phyloP scores from a whole-genome alignment of 2,329 filamentous ascomycete genomes.

The Colletotrichum plurivorum region DNA sequence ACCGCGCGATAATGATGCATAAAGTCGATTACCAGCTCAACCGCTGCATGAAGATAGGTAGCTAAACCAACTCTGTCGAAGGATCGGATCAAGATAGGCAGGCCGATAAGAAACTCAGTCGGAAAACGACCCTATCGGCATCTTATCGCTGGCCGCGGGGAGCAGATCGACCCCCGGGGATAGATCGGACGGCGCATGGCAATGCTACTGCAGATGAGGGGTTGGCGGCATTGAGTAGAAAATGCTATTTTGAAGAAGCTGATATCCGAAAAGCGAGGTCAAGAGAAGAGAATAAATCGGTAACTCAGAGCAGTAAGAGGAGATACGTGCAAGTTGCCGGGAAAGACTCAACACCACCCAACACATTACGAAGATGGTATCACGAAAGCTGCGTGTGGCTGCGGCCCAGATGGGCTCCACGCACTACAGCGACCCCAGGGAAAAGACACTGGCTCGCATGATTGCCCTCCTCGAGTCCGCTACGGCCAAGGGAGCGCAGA shows the following conservation, averaged over 20 bases:
- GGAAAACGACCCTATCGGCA: conserved; percentile 18
- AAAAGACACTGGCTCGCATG: conserved; percentile 62
- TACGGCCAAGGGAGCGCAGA: conserved; percentile 57
- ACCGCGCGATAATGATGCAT: background rate
- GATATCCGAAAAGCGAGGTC: background rate
- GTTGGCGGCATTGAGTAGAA: background rate
- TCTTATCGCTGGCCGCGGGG: conserved; percentile 16
- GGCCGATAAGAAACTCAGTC: background rate
- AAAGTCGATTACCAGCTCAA: background rate
- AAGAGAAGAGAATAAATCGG: too few species aligned
- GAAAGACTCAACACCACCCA: background rate
- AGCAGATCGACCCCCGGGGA: background rate
- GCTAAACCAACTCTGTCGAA: background rate
- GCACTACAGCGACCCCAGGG: conserved; percentile 53
- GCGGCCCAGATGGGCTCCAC: conserved; percentile 67
- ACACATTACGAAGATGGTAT: conserved; percentile 5
- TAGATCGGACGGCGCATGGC: background rate
- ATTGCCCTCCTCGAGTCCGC: conserved; percentile 63
- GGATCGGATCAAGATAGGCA: conserved; percentile 28
- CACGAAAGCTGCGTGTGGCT: conserved; percentile 52
- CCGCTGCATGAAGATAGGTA: conserved; percentile 19
- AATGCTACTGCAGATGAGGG: background rate
- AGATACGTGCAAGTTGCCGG: background rate
- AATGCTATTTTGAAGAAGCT: background rate
- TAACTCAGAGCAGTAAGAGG: too few species aligned